Evolutionary conservation across 768 basidiomycete genomes (phyloP), one percentile per base, ranked within the genome.

Genomic region (Dentipellis sp.): DNA sequence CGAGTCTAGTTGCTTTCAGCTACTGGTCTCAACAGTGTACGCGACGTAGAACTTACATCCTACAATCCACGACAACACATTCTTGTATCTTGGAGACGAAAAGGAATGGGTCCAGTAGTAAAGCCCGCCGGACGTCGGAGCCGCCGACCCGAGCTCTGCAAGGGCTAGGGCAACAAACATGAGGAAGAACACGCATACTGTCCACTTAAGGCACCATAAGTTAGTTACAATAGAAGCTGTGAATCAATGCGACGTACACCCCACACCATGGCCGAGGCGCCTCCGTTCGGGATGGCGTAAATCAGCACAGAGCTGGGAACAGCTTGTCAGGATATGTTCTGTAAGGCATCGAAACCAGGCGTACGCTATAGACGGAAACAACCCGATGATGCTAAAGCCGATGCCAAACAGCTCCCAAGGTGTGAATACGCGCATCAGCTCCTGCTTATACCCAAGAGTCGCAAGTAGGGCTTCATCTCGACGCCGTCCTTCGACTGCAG

Each of bases 41-140:
- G 29, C 3, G 6, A 29, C 29, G 6, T 29, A 19, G 7, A 3
- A 64, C 72, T 54, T 38, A 73, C 69, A 74, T 34, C 71, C 74
- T 3, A 72, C 72, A 14, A 74, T 60, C 74, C 73, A 75, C 7
- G 70, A 64, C 5, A 75, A 65, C n/a, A 74, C 61, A 47, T 69
- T 65, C 49, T 69, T 63, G 61, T 69, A 74, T 39, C 63, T 48
- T 1, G 67, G 66, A 0, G 68, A 64, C 1, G 64, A 60, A 52
- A 66, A 71, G 19, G 58, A 62, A 61, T 64, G 65, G 2, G 72
- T 71, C 72, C 72, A 74, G 59, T 66, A 72, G 58, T 72, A 74
- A 19, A 72, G 56, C 0, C 70, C 71, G 4, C 69, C 69, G 8
- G 71, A 69, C 0, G 71, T 73, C 1, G 71, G 71, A 37, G 68